These are phyloP conservation scores for Scedosporium minutisporum DNA, from an alignment of 2,329 filamentous ascomycete species.

Conservation along the genomic window DNA sequence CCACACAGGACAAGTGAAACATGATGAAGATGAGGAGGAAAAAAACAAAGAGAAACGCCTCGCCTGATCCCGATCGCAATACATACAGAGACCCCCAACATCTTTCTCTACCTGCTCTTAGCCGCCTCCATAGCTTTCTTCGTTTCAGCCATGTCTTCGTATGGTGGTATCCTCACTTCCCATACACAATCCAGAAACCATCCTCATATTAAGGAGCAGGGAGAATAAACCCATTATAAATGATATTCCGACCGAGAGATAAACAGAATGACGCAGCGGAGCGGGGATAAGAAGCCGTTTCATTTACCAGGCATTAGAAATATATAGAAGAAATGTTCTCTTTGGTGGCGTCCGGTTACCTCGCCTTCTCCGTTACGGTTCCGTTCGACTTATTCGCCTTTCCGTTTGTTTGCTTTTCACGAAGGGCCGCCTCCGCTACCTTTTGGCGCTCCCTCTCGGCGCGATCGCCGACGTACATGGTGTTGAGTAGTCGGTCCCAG, in stretches of 20 bases:
- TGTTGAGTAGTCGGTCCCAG: conserved; percentile 78
- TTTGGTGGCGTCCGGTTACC: neutral
- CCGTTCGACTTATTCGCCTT: neutral
- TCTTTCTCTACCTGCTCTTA: conserved; percentile 7
- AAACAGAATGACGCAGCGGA: neutral
- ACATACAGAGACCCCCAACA: neutral
- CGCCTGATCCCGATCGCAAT: neutral
- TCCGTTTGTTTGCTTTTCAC: neutral
- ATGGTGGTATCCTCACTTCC: neutral
- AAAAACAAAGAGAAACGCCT: conserved; percentile 1
- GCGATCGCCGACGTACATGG: conserved; percentile 66
- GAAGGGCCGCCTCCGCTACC: neutral
- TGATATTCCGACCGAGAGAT: conserved; percentile 5
- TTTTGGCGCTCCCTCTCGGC: conserved; percentile 20
- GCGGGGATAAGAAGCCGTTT: neutral
- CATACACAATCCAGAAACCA: conserved; percentile 9
- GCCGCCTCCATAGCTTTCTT: conserved; percentile 1
- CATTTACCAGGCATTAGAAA: neutral
- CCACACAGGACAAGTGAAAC: neutral
- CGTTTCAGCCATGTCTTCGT: neutral
- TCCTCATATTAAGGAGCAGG: conserved; percentile 5
- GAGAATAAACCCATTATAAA: conserved; percentile 17
- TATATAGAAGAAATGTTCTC: neutral
- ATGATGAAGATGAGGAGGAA: neutral
- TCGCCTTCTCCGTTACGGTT: neutral